Base-by-base conservation (phyloP, 2,329 filamentous ascomycete genomes). In the Neopestalotiopsis clavispora region DNA sequence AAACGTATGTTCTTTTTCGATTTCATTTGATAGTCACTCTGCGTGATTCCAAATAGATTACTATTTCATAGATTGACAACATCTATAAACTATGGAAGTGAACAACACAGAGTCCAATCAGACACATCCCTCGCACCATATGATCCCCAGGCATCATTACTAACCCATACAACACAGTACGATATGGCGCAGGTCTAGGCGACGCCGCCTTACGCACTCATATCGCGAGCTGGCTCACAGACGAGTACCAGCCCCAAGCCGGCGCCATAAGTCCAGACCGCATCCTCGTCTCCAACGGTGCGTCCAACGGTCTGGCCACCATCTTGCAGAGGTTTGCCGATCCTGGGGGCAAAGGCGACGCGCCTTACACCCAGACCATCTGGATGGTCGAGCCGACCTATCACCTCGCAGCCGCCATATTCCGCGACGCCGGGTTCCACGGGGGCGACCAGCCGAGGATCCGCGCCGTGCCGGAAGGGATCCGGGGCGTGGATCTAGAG, bases 341-440 rank as follows among this genome's bases (percentile, higher is more conserved):
- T 17, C 66, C 66, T 28, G 23, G 3, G 40, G 57, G 14, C 14
- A 13, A 17, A 4, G 17, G 45, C 45, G 14, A 20, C 13, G 13
- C 1, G 13, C 2, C 5, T 3, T 52, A 52, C 32, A 67, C 66
- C 14, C n/a, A 20, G 42, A 49, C 13, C 20, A 17, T 63, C n/a
- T 67, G 66, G 66, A 63, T 67, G 58, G 66, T 67, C 20, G 66
- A 67, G 66, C 66, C 66, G 40, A 63, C 56, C 2, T 67, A 67
- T 28, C 49, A 57, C 38, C 66, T 67, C 17, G 66, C 66, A 13
- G 40, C 14, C 28, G 38, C 66, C 23, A 67, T 63, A 40, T 67
- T 67, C 23, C 56, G 38, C 10, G 66, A 67, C 58, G 66, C 66
- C 23, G 66, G 66, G 10, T 67, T 67, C 38, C 4, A 14, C 23